Evolutionary conservation across 495 filamentous ascomycete genomes (phyloP).

Genomic region (Aspergillus kassunensis): DNA sequence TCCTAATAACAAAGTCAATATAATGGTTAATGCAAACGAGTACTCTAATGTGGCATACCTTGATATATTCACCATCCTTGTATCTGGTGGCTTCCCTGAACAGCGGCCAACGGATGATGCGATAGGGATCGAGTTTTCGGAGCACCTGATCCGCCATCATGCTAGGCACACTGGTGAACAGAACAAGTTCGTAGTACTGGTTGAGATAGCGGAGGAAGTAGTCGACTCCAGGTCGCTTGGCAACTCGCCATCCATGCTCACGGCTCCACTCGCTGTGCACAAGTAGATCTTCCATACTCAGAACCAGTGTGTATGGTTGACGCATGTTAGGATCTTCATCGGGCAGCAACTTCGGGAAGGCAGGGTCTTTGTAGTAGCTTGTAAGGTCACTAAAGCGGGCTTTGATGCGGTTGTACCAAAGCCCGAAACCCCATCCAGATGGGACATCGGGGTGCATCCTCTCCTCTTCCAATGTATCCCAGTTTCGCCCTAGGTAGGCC

Average conservation of each 20-base stretch:
- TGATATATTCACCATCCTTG: slow-evolving; percentile 91
- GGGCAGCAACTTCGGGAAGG: slow-evolving; percentile 89
- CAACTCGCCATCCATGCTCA: slow-evolving; percentile 91
- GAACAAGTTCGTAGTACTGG: slow-evolving; percentile 95
- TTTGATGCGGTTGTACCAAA: slow-evolving; percentile 74
- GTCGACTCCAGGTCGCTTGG: slow-evolving; percentile 92
- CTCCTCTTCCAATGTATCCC: slow-evolving; percentile 71
- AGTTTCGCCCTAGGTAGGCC: slow-evolving; percentile 77
- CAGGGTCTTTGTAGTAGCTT: slow-evolving; percentile 92
- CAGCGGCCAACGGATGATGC: slow-evolving; percentile 90
- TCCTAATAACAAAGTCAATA: slow-evolving; percentile 52
- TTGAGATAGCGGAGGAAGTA: slow-evolving; percentile 95
- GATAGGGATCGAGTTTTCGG: slow-evolving; percentile 92
- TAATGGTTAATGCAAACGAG: not conserved
- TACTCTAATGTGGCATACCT: slow-evolving; percentile 53
- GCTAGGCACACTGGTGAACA: slow-evolving; percentile 84
- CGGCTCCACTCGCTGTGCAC: slow-evolving; percentile 91
- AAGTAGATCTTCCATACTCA: slow-evolving; percentile 89
- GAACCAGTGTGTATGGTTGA: slow-evolving; percentile 86
- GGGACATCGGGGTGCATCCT: slow-evolving; percentile 62
- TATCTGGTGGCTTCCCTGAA: slow-evolving; percentile 94
- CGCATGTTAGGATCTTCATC: slow-evolving; percentile 77
- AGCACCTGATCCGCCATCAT: slow-evolving; percentile 81
- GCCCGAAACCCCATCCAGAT: slow-evolving; percentile 65
- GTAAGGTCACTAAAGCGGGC: slow-evolving; percentile 69